Conservation (phyloP, 2,329 filamentous ascomycete genomes). For the Sordariomycetes sp. region DNA sequence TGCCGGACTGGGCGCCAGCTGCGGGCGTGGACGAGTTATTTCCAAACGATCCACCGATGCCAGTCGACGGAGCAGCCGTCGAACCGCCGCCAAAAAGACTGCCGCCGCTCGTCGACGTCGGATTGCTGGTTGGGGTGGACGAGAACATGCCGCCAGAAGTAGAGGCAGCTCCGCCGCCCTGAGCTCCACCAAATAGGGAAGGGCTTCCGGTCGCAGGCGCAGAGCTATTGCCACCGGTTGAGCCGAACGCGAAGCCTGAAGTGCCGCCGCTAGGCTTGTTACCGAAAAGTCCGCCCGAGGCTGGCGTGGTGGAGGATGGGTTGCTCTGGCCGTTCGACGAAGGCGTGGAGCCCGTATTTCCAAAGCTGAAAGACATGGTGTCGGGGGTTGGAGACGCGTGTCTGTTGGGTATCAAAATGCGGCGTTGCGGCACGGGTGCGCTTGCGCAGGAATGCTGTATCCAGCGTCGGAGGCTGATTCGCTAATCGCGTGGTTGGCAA, state of each 20-base stretch:
- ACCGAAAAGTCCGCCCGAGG: conserved; percentile 30
- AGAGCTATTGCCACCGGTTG: conserved; percentile 18
- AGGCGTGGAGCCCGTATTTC: conserved; percentile 16
- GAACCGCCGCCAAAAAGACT: conserved; percentile 4
- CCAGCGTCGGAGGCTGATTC: not conserved
- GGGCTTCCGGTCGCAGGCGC: conserved; percentile 32
- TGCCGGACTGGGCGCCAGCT: not conserved
- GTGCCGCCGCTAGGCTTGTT: conserved; percentile 7
- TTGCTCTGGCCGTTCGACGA: conserved; percentile 9
- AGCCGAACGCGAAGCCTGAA: conserved; percentile 30
- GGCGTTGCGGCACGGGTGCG: not conserved
- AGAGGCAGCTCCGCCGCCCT: conserved; percentile 4
- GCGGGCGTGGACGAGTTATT: not conserved
- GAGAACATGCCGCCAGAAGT: conserved; percentile 15
- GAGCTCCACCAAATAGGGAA: conserved; percentile 11
- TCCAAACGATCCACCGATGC: conserved; percentile 4
- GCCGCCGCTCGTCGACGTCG: conserved; percentile 10
- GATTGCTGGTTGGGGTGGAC: conserved; percentile 11
- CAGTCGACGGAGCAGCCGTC: conserved; percentile 9
- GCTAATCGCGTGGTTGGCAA: not conserved
- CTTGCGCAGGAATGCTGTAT: not conserved
- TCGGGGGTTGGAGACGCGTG: not conserved
- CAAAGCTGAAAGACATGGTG: conserved; percentile 29
- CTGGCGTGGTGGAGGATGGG: conserved; percentile 23
- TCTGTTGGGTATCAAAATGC: not conserved